phyloP scores from a whole-genome alignment of 1,139 yeast genomes.

The Debaryomyces coudertii region DNA sequence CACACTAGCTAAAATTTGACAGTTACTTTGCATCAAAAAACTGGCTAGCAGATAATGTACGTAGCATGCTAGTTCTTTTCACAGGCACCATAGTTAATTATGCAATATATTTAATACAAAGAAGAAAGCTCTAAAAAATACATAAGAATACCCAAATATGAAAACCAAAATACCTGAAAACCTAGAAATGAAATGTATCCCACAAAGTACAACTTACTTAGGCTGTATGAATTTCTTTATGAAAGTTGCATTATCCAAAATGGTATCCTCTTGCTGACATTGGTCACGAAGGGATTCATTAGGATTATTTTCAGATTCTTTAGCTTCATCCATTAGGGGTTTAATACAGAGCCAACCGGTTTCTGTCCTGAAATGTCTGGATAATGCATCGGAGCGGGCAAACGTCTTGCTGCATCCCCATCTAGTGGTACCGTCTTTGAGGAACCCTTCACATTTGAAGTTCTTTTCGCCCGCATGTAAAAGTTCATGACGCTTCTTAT shows the following conservation, averaged over 20 bases:
- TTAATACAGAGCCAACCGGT: conserved; percentile 61
- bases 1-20: no score
- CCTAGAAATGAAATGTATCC: background rate
- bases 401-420: conserved; percentile 67
- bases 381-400: conserved; percentile 60
- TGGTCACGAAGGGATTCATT: conserved; percentile 5
- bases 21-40: no score
- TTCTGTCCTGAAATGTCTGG: conserved; percentile 61
- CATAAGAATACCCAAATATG: background rate
- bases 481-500: conserved; percentile 57
- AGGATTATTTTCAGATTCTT: conserved; percentile 22
- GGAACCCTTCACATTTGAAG: conserved; percentile 56
- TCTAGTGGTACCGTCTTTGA: conserved; percentile 52
- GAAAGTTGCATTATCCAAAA: conserved; percentile 22
- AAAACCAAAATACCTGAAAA: background rate
- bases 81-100: no score
- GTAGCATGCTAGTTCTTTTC: no score
- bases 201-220: conserved; percentile 12
- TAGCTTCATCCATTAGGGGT: conserved; percentile 57
- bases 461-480: conserved; percentile 58
- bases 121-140: background rate
- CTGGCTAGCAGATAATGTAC: no score
- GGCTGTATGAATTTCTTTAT: conserved; percentile 23
- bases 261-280: conserved; percentile 6
- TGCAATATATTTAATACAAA: conserved; percentile 2